Conservation (phyloP, 2,329 filamentous ascomycete species). For the Penicillium sp. region DNA sequence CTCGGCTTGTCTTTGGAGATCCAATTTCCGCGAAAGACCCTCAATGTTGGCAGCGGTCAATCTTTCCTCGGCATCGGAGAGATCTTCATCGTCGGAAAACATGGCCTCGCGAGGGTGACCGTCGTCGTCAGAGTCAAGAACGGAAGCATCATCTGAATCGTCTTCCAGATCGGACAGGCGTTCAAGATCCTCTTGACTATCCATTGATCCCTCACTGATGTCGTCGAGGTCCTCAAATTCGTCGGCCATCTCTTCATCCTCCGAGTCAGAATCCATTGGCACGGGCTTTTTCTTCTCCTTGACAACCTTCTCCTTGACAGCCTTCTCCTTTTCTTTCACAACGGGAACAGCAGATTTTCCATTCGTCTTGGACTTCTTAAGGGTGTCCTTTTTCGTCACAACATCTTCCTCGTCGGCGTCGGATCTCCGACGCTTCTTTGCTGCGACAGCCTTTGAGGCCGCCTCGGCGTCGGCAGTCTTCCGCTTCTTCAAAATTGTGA, state of each 20-base stretch:
- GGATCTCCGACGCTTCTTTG: constrained; percentile 60
- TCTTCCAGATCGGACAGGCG: constrained; percentile 51
- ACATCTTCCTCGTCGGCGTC: constrained; percentile 39
- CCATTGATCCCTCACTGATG: constrained; percentile 41
- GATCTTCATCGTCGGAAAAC: constrained; percentile 93
- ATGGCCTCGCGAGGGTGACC: constrained; percentile 57
- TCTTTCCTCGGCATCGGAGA: constrained; percentile 80
- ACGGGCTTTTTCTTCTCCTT: constrained; percentile 17
- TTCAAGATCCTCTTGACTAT: constrained; percentile 42
- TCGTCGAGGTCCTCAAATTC: constrained; percentile 43
- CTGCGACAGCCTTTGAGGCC: constrained; percentile 42
- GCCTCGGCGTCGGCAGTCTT: constrained; percentile 66
- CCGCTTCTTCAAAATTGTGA: constrained; percentile 64
- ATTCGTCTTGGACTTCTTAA: constrained; percentile 39
- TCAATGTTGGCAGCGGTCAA: constrained; percentile 95
- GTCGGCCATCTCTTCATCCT: constrained; percentile 38
- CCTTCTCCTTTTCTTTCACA: constrained; percentile 22
- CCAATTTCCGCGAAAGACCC: constrained; percentile 78
- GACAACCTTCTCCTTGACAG: constrained; percentile 22
- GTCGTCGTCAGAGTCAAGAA: constrained; percentile 67
- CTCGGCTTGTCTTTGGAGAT: constrained; percentile 68
- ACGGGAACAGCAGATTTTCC: constrained; percentile 9
- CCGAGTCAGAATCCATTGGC: constrained; percentile 28
- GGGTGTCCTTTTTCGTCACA: constrained; percentile 31
- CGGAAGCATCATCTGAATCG: constrained; percentile 46